Conservation (phyloP, 441 rosid genomes). For the Populus trichocarpa region DNA sequence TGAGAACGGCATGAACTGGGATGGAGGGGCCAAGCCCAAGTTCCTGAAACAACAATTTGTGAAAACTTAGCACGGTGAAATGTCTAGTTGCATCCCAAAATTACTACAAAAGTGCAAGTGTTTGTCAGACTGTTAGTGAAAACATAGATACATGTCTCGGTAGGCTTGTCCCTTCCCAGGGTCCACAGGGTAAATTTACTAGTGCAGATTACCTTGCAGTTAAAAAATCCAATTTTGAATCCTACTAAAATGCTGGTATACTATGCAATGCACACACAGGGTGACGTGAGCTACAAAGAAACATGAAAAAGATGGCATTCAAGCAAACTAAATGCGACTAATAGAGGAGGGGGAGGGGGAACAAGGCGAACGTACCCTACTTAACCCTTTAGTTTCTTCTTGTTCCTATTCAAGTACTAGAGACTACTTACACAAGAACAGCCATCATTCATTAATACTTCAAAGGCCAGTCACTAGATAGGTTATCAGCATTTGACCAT, state of each 20-base stretch:
- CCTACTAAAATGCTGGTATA: not conserved
- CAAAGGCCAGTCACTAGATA: not conserved
- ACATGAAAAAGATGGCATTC: not conserved
- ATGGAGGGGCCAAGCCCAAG: constrained; percentile 86
- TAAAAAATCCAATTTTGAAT: not conserved
- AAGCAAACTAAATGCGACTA: not conserved
- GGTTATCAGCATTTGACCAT: not conserved
- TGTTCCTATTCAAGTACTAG: not conserved
- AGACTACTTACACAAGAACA: not conserved
- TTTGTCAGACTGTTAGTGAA: not conserved
- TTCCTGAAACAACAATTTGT: constrained; percentile 51
- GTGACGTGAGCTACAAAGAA: not conserved
- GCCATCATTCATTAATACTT: not conserved
- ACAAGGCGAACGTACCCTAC: not conserved
- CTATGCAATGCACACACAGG: not conserved
- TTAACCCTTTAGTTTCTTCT: not conserved
- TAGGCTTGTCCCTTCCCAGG: not conserved
- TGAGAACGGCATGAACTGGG: constrained; percentile 79
- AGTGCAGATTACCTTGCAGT: not conserved
- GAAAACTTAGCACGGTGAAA: not conserved
- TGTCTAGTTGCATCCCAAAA: not conserved
- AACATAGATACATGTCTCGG: not conserved
- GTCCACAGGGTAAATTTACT: not conserved
- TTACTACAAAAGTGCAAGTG: not conserved
- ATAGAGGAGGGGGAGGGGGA: not conserved